Base-by-base conservation (phyloP, 202 grass and related monocot species). In the Cymbopogon flexuosus region DNA sequence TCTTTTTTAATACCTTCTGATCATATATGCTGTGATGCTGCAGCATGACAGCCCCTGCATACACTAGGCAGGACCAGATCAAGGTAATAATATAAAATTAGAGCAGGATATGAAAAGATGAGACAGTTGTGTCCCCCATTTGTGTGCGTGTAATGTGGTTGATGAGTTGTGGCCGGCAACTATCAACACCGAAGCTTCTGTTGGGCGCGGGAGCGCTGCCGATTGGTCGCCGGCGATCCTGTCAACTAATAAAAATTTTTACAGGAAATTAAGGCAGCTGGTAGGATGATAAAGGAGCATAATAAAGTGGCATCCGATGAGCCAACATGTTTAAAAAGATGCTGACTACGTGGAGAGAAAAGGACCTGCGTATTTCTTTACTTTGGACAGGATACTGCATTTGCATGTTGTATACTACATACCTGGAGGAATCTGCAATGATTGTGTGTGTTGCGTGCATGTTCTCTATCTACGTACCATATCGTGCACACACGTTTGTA, bases 131-230 rank as follows among this genome's bases (percentile, higher is more conserved):
- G 68, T 23, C 69, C 79, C 61, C 29, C 36, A 33, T 10, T 81
- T 43, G 21, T 23, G 19, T 58, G 54, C 54, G 52, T 3, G 51
- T 56, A n/a, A 1, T 10, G 6, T 43, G 19, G 65, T 58, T 40
- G 60, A 11, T n/a, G 83, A 78, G 80, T 45, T 35, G 79, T 89
- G 87, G 83, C 83, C 83, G 79, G 79, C 87, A 86, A 83, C 79
- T 56, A 73, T 79, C 73, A 41, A 79, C 73, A 52, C 67, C 68
- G 73, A 89, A 86, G 49, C 68, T 89, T 89, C 79, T 68, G 60
- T 62, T 75, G 79, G 40, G 51, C 71, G 64, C 41, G 40, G 49
- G 70, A 81, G 52, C 70, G 59, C 54, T 23, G 19, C 46, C 70
- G 47, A 86, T 78, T 89, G 78, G 83, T 62, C 61, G 7, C 18